Evolutionary conservation across 2,329 filamentous ascomycete genomes (phyloP), one percentile per base, ranked within the genome.

Genomic region (Cadophora sp.): DNA sequence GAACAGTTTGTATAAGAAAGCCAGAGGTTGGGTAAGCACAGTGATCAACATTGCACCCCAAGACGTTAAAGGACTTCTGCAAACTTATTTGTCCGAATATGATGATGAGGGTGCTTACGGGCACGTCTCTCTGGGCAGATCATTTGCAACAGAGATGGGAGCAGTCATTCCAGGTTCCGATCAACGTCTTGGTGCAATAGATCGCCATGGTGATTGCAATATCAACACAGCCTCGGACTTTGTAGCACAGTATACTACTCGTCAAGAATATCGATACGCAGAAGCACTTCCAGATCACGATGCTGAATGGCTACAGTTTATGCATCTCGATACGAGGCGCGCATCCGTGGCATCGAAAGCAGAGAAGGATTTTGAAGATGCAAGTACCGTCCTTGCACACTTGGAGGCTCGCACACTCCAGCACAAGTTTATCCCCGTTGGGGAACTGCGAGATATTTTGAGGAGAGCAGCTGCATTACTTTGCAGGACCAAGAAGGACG

Each of bases 221-320:
- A 90, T 97, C 77, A 97, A 98, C 77, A 94, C 94, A 13, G 94
- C 93, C 0, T 98, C 96, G 2, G 95, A 98, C 77, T 97, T 99
- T 74, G 89, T 99, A 76, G 94, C 96, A 1, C 95, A 99, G 76
- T 99, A 99, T 78, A 98, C 95, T 3, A 96, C 94, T 30, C 91
- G 96, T 45, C 96, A 99, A 77, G 94, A 97, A 76, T 99, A 99
- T 78, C 89, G 94, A 65, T 95, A 95, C 76, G 89, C 93, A 13
- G 93, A 97, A 76, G 86, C 88, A 2, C 81, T 91, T 45, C 88
- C 90, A 1, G 89, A 91, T 66, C 87, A 89, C 68, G 88, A 90
- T 67, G 83, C 85, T 67, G 88, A 91, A 75, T 86, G 91, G 81
- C 80, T 91, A 60, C 85, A 83, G 55, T 84, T 86, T 66, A 85